Evolutionary conservation across 106 monocot genomes (phyloP).

Genomic region (Triglochin maritima): DNA sequence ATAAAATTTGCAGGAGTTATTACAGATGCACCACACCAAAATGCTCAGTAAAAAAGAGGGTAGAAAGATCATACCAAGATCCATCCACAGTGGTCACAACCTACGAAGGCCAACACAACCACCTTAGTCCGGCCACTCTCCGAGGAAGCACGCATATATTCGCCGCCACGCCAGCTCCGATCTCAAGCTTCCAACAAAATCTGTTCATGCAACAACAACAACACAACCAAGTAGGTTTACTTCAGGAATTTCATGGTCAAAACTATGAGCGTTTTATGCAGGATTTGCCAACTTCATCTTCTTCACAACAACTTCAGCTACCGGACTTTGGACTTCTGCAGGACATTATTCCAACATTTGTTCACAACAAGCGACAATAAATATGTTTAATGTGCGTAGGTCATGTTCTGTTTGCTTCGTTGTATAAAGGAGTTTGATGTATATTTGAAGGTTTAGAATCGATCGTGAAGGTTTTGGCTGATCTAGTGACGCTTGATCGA

Average conservation of each 20-base stretch:
- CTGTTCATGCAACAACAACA: slow-evolving; percentile 15
- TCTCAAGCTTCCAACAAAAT: slow-evolving; percentile 18
- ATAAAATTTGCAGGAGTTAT: slow-evolving; percentile 77
- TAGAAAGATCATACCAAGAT: slow-evolving; percentile 78
- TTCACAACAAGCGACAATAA: slow-evolving; percentile 9
- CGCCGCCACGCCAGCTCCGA: not conserved
- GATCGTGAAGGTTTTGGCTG: too few species aligned
- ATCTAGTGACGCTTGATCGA: too few species aligned
- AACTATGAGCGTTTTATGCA: slow-evolving; percentile 5
- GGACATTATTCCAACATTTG: slow-evolving; percentile 42
- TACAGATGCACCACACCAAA: slow-evolving; percentile 89
- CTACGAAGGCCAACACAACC: slow-evolving; percentile 87
- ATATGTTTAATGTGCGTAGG: too few species aligned
- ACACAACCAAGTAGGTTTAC: not conserved
- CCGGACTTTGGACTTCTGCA: slow-evolving; percentile 63
- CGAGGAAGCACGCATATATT: slow-evolving; percentile 41
- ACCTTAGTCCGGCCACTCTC: slow-evolving; percentile 49
- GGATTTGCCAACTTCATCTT: slow-evolving; percentile 8
- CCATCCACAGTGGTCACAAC: slow-evolving; percentile 76
- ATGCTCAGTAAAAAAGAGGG: slow-evolving; percentile 82
- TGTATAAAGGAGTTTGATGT: too few species aligned
- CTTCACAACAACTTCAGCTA: slow-evolving; percentile 30
- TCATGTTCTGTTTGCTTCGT: too few species aligned
- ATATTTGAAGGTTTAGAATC: too few species aligned
- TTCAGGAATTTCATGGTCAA: not conserved